phyloP scores from a whole-genome alignment of 176 grass and related monocot species.

The Eremochloa ophiuroides region DNA sequence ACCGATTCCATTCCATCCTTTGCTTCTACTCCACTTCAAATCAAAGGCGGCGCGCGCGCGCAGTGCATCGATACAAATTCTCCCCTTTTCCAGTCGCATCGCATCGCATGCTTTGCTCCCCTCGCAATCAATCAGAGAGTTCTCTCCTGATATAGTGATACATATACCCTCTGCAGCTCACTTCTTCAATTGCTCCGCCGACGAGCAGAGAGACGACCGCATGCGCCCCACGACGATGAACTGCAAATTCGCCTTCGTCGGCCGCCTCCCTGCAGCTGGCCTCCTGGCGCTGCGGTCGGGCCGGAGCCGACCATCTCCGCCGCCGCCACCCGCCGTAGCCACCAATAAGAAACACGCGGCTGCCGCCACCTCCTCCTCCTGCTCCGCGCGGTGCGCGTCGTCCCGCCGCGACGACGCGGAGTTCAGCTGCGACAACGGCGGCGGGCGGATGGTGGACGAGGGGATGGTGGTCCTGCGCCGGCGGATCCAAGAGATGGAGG shows the following conservation, averaged over 20 bases:
- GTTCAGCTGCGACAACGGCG: neutral
- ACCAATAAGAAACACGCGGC: neutral
- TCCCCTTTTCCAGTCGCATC: no score
- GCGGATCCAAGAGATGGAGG: conserved; percentile 44
- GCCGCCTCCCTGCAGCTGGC: neutral
- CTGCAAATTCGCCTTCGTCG: neutral
- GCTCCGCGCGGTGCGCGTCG: neutral
- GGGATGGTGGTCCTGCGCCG: conserved; percentile 46
- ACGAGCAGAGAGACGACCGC: neutral
- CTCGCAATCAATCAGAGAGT: neutral
- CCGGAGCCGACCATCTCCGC: neutral
- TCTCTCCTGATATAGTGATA: neutral
- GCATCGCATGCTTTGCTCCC: neutral
- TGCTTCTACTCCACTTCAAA: neutral
- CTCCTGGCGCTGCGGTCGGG: neutral
- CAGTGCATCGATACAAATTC: no score
- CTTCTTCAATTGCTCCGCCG: neutral
- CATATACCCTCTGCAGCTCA: neutral
- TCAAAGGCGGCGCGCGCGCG: neutral
- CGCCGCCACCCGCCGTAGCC: neutral
- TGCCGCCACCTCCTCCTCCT: neutral
- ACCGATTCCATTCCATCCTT: neutral
- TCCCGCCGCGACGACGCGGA: conserved; percentile 16
- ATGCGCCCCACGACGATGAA: neutral
- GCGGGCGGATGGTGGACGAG: conserved; percentile 30